phyloP scores from a whole-genome alignment of 2,329 filamentous ascomycete species.

The Corynespora cassiicola region DNA sequence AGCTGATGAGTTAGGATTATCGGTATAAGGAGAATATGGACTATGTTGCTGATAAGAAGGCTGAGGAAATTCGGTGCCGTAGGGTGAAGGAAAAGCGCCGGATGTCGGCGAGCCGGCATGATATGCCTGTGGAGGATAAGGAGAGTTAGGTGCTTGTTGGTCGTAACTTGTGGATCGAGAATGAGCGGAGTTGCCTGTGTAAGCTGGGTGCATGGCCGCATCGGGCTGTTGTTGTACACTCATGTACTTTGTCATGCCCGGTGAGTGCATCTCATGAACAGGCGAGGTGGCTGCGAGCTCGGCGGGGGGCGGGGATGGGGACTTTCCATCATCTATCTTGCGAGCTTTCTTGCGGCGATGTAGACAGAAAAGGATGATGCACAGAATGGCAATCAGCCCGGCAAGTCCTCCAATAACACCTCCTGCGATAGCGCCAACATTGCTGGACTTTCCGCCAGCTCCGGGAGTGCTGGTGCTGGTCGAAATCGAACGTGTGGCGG shows the following conservation, averaged over 20 bases:
- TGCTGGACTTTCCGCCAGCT: slow-evolving; percentile 15
- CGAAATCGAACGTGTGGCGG: slow-evolving; percentile 57
- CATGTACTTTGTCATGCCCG: slow-evolving; percentile 33
- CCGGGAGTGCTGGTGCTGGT: slow-evolving; percentile 27
- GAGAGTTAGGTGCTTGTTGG: slow-evolving; percentile 20
- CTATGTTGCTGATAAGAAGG: slow-evolving; percentile 19
- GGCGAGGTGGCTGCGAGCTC: slow-evolving; percentile 38
- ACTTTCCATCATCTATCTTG: slow-evolving; percentile 21
- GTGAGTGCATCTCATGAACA: slow-evolving; percentile 36
- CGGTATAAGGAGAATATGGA: slow-evolving; percentile 18
- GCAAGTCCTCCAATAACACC: slow-evolving; percentile 48
- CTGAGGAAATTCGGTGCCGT: slow-evolving; percentile 12
- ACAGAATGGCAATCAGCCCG: slow-evolving; percentile 37
- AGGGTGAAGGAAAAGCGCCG: slow-evolving; percentile 19
- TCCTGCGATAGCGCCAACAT: slow-evolving; percentile 48
- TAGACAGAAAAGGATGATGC: slow-evolving; percentile 43
- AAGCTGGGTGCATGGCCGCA: slow-evolving; percentile 15
- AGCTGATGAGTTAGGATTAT: slow-evolving; percentile 12
- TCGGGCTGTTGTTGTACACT: slow-evolving; percentile 30
- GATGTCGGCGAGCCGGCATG: slow-evolving; percentile 18
- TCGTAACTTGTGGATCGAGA: slow-evolving; percentile 27
- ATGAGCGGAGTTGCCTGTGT: slow-evolving; percentile 22
- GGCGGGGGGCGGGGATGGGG: slow-evolving; percentile 28
- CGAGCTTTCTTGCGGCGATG: slow-evolving; percentile 42
- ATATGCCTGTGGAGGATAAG: slow-evolving; percentile 25